Base-by-base conservation (phyloP, 176 grass and related monocot genomes). In the Metroxylon sagu region DNA sequence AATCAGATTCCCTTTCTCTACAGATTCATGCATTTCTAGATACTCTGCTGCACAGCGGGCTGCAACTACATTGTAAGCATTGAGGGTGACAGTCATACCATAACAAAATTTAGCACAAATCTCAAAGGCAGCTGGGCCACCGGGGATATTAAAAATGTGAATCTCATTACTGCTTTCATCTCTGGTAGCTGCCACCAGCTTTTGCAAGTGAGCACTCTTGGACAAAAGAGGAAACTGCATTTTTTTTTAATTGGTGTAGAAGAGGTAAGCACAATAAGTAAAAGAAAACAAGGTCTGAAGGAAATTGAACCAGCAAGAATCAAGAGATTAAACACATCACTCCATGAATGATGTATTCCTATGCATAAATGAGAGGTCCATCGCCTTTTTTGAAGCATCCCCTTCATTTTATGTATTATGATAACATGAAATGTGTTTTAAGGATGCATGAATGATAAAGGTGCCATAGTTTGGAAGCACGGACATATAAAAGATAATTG, bases 101-200 rank as follows among this genome's bases (percentile, higher is more conserved):
- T 92, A 98, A 61, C 87, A 98, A 69, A 92, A 98, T 64, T 98
- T 92, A 51, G 87, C 87, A 85, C 93, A 98, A 25, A 92, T 80
- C 67, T 98, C 93, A 68, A 98, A 98, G 52, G 83, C 82, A 57
- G 78, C 89, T 19, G 93, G 58, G 14, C 93, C 93, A 68, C 93
- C 87, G 50, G 93, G 93, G 66, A 98, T 80, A 28, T 98, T 84
- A 25, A 79, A 60, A 65, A 92, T 81, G 56, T 77, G 85, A 31
- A 98, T 82, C 25, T 98, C 88, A 48, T 73, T 59, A 50, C 54
- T 77, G 48, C 67, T 85, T 63, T 75, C 74, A 52, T 89, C 87
- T 55, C 57, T 71, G 19, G 85, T 68, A 27, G 80, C 84, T 51
- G 77, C 71, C 53, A 98, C 74, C 59, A 98, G 65, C 66, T 80